Percentiles rank a stretch among this genome's conserved stretches.
phyloP scores from a whole-genome alignment of 2,329 filamentous ascomycete species.

The Aspergillus pseudoviridinutans region DNA sequence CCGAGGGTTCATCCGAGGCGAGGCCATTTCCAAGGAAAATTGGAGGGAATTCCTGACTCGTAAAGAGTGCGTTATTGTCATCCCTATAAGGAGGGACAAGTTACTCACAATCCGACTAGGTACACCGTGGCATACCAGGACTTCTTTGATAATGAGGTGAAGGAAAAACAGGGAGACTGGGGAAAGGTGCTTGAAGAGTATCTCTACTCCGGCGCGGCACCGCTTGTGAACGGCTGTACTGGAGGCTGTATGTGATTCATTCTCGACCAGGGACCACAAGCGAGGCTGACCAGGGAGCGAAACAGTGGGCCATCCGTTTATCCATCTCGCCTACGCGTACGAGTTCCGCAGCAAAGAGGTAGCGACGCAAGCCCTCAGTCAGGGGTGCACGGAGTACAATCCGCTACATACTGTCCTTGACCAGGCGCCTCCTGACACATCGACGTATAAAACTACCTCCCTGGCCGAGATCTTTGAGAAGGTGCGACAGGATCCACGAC shows the following conservation, averaged over 20 bases:
- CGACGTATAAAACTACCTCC: conserved; percentile 2
- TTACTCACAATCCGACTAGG: neutral
- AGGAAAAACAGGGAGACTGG: conserved; percentile 1
- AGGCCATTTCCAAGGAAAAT: neutral
- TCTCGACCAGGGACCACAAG: neutral
- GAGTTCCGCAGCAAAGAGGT: conserved; percentile 1
- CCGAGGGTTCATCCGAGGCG: neutral
- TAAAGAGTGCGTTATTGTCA: neutral
- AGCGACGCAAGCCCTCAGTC: conserved; percentile 3
- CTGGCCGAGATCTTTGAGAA: neutral
- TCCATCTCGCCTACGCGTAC: conserved; percentile 8
- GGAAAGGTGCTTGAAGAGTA: neutral
- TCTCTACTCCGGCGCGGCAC: neutral
- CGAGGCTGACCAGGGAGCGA: too few relatives aligned
- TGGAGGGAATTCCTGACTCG: neutral
- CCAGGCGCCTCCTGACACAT: neutral
- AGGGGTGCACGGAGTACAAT: conserved; percentile 4
- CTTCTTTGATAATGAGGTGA: neutral
- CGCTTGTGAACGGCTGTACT: neutral
- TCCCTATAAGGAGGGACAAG: neutral
- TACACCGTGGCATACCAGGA: conserved; percentile 1
- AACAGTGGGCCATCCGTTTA: conserved; percentile 4
- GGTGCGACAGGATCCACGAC: neutral
- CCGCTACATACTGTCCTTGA: neutral
- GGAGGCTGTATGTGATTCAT: neutral